Base-by-base conservation (phyloP, 768 basidiomycete species). In the Ramaria rubella region DNA sequence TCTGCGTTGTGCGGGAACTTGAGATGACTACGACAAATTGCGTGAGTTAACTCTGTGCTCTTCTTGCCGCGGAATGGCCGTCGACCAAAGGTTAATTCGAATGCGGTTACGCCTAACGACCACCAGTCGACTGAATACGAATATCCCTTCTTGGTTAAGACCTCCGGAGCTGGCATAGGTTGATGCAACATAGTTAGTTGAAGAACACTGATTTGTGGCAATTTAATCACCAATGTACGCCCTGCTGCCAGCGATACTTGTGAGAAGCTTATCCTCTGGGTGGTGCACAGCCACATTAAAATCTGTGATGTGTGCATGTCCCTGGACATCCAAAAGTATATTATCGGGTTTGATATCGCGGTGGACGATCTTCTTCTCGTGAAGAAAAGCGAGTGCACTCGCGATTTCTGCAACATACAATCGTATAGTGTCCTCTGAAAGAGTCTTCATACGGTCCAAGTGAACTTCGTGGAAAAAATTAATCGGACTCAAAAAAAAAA, bases 91-190 rank as follows among this genome's bases (percentile, higher is more conserved):
- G 94, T 71, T n/a, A 96, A 80, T 65, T 97, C 94, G 71, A 88
- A 95, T 58, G 85, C 87, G 26, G 88, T 87, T 55, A 96, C 77
- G 29, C 94, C 94, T 19, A 97, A 77, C 66, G 90, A 93, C 94
- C 94, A 97, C 88, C 91, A 96, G 68, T 97, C 94, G 49, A 91
- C 81, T 49, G 84, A 85, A 80, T 90, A 94, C 3, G 88, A 87
- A 70, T 99, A 99, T 15, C 96, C 96, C 65, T 84, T 86, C 65
- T 89, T 95, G 44, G 83, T 76, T 34, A 99, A 75, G 44, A 98
- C 95, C 68, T 56, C 55, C n/a, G 55, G 55, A 31, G 55, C 55
- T 56, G 27, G n/a, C 21, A 9, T 26, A 36, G 26, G n/a, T n/a
- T 50, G 11, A 11, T 40, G 5, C 5, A 34, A 19, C 9, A 23